A percentile compares a stretch with the other conserved stretches of the same genome.
Evolutionary conservation across 768 basidiomycete genomes (phyloP).

Genomic region (Suillus weaverae): DNA sequence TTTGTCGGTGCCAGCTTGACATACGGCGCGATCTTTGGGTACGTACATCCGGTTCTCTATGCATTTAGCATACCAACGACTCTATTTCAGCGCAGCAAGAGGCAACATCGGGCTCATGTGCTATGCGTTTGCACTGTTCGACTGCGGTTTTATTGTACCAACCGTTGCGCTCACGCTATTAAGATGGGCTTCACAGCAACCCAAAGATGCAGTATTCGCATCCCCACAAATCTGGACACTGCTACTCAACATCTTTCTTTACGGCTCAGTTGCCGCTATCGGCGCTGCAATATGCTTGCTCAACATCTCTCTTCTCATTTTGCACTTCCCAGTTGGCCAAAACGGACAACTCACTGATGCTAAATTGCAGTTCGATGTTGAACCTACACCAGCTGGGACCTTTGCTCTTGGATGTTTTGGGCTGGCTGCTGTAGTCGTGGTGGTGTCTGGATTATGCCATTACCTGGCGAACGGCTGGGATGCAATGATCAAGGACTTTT

Average conservation of each 20-base stretch:
- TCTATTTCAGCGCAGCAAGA: constrained; percentile 16
- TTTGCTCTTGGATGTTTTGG: constrained; percentile 9
- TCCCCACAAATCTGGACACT: constrained; percentile 27
- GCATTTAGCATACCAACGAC: not conserved
- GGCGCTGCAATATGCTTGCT: constrained; percentile 10
- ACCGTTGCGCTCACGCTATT: constrained; percentile 20
- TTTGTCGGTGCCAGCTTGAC: constrained; percentile 24
- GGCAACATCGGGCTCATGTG: constrained; percentile 27
- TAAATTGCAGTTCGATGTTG: not conserved
- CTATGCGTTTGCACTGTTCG: constrained; percentile 30
- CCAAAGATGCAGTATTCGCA: constrained; percentile 22
- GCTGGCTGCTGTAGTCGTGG: not conserved
- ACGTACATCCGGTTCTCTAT: not conserved
- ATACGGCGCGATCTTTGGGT: constrained; percentile 29
- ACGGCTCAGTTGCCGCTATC: constrained; percentile 9
- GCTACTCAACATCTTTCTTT: constrained; percentile 9
- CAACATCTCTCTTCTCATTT: constrained; percentile 9
- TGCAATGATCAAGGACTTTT: constrained; percentile 6
- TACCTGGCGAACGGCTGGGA: constrained; percentile 3
- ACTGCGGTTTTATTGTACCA: constrained; percentile 26
- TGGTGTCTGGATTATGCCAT: not conserved
- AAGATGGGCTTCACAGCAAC: constrained; percentile 20
- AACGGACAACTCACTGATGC: constrained; percentile 5
- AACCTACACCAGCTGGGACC: constrained; percentile 11
- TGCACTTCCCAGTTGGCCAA: constrained; percentile 4